Evolutionary conservation across 2,329 filamentous ascomycete genomes (phyloP).

Genomic region (Herpotrichia juniperi): DNA sequence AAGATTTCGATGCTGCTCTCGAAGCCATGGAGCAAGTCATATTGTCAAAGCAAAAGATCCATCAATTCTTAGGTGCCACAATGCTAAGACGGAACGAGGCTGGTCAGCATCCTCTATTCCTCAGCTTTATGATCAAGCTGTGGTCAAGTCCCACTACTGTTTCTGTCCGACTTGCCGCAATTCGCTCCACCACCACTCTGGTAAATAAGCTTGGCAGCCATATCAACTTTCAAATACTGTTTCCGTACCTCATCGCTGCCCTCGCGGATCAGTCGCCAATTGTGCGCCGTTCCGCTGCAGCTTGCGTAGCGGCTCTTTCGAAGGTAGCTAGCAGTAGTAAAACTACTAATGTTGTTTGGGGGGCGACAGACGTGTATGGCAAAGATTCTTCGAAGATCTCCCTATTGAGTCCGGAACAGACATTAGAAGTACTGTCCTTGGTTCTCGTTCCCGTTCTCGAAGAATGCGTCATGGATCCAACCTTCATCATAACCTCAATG

Average conservation of each 20-base stretch:
- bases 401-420: slow-evolving; percentile 65
- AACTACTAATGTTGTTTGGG: slow-evolving; percentile 50
- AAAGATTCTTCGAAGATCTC: slow-evolving; percentile 55
- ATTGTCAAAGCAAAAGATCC: slow-evolving; percentile 20
- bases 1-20: slow-evolving; percentile 37
- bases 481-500: slow-evolving; percentile 70
- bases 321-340: slow-evolving; percentile 16
- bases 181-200: slow-evolving; percentile 59
- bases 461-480: slow-evolving; percentile 82
- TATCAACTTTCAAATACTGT: slow-evolving; percentile 74
- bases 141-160: slow-evolving; percentile 76
- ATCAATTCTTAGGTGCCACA: slow-evolving; percentile 59
- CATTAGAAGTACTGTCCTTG: slow-evolving; percentile 66
- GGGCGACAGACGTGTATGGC: slow-evolving; percentile 63
- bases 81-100: slow-evolving; percentile 62
- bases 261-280: slow-evolving; percentile 77
- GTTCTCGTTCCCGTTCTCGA: slow-evolving; percentile 78
- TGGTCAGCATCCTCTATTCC: slow-evolving; percentile 67
- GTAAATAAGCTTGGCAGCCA: slow-evolving; percentile 46
- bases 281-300: slow-evolving; percentile 76
- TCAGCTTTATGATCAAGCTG: slow-evolving; percentile 77
- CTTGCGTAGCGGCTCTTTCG: slow-evolving; percentile 57
- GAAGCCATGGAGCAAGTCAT: slow-evolving; percentile 37
- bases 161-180: slow-evolving; percentile 70
- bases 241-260: slow-evolving; percentile 81